A percentile compares a stretch with the other conserved stretches of the same genome.
Evolutionary conservation across 768 basidiomycete genomes (phyloP).

Genomic region (Termitomyces sp.): DNA sequence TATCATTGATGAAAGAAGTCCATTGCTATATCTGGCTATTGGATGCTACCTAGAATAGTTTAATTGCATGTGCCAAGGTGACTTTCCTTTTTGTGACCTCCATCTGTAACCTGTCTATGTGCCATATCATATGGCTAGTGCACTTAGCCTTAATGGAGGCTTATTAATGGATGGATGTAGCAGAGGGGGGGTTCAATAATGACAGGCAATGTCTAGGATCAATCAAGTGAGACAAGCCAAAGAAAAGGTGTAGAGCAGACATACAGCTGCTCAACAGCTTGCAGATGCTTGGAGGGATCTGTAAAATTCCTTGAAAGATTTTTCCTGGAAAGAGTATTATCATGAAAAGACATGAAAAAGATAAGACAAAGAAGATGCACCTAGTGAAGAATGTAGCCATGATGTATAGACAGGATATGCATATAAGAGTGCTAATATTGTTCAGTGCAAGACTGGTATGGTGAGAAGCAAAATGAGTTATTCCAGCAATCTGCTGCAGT

Average conservation of each 20-base stretch:
- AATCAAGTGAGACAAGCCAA: not conserved
- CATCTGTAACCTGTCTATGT: no score
- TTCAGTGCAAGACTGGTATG: constrained; percentile 8
- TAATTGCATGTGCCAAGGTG: no score
- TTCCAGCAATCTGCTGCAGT: constrained; percentile 1
- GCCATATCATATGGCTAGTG: no score
- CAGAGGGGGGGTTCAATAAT: not conserved
- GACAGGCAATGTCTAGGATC: not conserved
- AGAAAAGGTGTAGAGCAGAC: not conserved
- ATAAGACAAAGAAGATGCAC: not conserved
- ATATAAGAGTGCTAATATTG: constrained; percentile 11
- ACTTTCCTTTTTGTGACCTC: no score
- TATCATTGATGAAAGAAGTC: no score
- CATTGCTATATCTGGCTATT: no score
- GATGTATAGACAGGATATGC: not conserved
- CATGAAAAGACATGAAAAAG: not conserved
- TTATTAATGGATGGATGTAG: no score
- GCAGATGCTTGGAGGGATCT: not conserved
- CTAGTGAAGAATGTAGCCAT: not conserved
- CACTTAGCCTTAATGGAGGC: no score
- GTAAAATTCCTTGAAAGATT: not conserved
- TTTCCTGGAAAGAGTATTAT: not conserved
- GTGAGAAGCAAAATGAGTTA: constrained; percentile 11
- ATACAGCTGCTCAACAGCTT: not conserved
- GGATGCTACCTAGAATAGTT: no score